Base-by-base conservation (phyloP, 2,329 filamentous ascomycete species). In the Magnaporthales sp. region DNA sequence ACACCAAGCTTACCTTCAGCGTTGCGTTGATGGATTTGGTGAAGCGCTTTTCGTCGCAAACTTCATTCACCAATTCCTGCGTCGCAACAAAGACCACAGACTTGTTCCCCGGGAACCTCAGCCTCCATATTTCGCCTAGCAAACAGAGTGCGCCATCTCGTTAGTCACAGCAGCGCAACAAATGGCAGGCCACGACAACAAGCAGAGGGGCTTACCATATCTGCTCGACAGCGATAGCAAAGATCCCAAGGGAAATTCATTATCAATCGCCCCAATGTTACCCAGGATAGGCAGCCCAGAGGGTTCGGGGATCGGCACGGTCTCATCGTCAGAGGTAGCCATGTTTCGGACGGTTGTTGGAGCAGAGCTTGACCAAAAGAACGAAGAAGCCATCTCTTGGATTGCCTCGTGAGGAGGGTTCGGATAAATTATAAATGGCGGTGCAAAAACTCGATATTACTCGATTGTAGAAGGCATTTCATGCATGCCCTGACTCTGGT, bases 1-100 rank as follows among this genome's bases (percentile, higher is more conserved):
- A 3, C 38, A n/a, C 46, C n/a, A 51, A 46, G 15, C 38, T 46
- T 46, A 46, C 38, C n/a, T 78, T 46, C 32, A 46, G 30, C 6
- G 63, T 64, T 32, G 63, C 13, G 38, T 54, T 29, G 3, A 89
- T 76, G 0, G 78, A 75, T 73, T 91, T 91, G 30, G 79, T 73
- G 72, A 91, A 90, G 24, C 87, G 80, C 68, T 82, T 84, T 74
- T 91, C 88, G 68, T 91, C 81, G 70, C 85, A 90, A 6, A 84
- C 72, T 71, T 91, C 88, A 66, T 89, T 81, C 30, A 89, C 77
- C 0, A 91, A 77, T 15, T 67, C 69, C 60, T 68, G 67, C 0
- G 66, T 64, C 10, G 69, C 67, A 1, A 70, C 51, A 6, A 67
- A 56, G 13, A 68, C 66, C 22, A 68, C 54, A 15, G 67, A 67